Evolutionary conservation across 768 basidiomycete species (phyloP).

Genomic region (Sarcomyxa edulis): DNA sequence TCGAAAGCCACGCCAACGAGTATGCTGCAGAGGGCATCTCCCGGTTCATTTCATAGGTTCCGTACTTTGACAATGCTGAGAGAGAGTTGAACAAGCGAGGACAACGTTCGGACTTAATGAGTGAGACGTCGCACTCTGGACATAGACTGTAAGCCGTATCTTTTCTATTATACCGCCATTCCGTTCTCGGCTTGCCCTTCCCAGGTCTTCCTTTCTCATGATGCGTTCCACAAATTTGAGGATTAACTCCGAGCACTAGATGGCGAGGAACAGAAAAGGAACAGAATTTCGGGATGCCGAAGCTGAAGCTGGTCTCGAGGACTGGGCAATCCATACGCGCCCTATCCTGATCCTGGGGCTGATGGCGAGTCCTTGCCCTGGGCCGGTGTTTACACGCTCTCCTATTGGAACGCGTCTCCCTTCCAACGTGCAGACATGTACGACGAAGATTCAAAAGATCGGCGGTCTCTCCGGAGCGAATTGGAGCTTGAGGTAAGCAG

Average conservation of each 20-base stretch:
- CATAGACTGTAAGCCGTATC: slow-evolving; percentile 68
- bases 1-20: slow-evolving; percentile 78
- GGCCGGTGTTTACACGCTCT: slow-evolving; percentile 43
- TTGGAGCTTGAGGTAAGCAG: no score
- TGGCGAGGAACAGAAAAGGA: slow-evolving; percentile 81
- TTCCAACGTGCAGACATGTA: slow-evolving; percentile 75
- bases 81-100: slow-evolving; percentile 55
- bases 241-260: slow-evolving; percentile 81
- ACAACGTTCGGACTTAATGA: slow-evolving; percentile 56
- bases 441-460: slow-evolving; percentile 76
- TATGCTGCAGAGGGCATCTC: slow-evolving; percentile 80
- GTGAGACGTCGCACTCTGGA: slow-evolving; percentile 73
- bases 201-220: slow-evolving; percentile 85
- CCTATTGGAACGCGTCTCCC: slow-evolving; percentile 68
- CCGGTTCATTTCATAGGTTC: slow-evolving; percentile 58
- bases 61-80: slow-evolving; percentile 90
- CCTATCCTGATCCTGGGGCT: slow-evolving; percentile 54
- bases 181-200: neutral
- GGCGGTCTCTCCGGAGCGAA: slow-evolving; percentile 68
- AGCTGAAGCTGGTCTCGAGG: slow-evolving; percentile 63
- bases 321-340: slow-evolving; percentile 68
- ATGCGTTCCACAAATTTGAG: slow-evolving; percentile 83
- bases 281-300: slow-evolving; percentile 72
- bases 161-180: neutral
- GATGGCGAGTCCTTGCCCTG: slow-evolving; percentile 26